Base-by-base conservation (phyloP, 139 green algal genomes). In the Chlorella sp. region DNA sequence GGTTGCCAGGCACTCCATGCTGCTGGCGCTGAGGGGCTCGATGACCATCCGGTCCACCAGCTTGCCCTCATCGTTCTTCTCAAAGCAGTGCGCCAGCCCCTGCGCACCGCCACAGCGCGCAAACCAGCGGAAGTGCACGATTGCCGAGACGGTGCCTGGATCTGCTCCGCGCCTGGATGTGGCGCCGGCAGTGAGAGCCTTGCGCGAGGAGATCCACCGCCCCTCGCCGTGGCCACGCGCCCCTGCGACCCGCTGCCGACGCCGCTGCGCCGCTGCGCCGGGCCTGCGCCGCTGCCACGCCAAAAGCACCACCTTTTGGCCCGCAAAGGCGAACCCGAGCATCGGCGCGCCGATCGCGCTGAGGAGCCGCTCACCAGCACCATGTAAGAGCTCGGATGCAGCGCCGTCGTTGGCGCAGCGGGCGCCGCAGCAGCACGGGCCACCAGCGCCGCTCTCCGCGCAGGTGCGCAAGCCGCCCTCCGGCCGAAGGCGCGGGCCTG, bases 11-110 rank as follows among this genome's bases (percentile, higher is more conserved):
- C 88, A 91, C 76, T 97, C 92, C 26, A 97, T 70, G 32, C 75
- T 86, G 62, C 86, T 91, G 24, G 92, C 91, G 6, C 75, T 82
- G 62, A 97, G 83, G 29, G 93, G 89, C 81, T 97, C 92, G 26
- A 97, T 88, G 4, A 97, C 83, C 24, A 86, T 89, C 1, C 78
- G 55, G 34, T 95, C 88, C 23, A 55, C 34, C 0, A 97, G 76
- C 75, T 91, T 90, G 31, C 82, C 83, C 6, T 90, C 80, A 0
- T 92, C 85, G 24, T 66, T 71, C 77, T 96, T 94, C 42, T 83
- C 76, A 67, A 94, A 97, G 76, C 93, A 97, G 64, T 97, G 88
- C 2, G 93, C 80, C 22, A 97, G 69, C 17, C 92, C 92, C 75
- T 80, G 75, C 17, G 29, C 6, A 5, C n/a, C n/a, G n/a, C n/a